A percentile compares a stretch with the other conserved stretches of the same genome.
phyloP scores from a whole-genome alignment of 2,329 filamentous ascomycete genomes.

The Colletotrichum lini region DNA sequence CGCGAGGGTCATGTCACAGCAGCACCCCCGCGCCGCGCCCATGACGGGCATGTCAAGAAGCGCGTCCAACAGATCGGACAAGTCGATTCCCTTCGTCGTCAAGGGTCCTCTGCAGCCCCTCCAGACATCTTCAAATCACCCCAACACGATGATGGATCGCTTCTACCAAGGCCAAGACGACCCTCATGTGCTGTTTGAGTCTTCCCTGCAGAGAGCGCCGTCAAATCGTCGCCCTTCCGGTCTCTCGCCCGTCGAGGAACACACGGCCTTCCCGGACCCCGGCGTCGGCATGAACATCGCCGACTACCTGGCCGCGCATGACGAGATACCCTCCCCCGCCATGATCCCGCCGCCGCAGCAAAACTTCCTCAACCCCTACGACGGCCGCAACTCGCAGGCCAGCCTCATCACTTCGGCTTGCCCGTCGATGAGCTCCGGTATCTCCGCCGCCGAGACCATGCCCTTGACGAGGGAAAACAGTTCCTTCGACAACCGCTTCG shows the following conservation, averaged over 20 bases:
- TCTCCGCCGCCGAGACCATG: conserved; percentile 55
- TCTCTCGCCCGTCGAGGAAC: conserved; percentile 56
- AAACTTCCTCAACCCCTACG: conserved; percentile 45
- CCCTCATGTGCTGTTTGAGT: conserved; percentile 44
- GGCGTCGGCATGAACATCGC: conserved; percentile 56
- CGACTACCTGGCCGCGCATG: conserved; percentile 54
- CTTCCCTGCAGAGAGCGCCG: conserved; percentile 47
- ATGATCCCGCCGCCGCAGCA: conserved; percentile 44
- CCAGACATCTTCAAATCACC: conserved; percentile 44
- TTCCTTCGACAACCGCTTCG: conserved; percentile 50
- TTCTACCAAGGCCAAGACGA: conserved; percentile 52
- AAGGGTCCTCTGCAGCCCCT: conserved; percentile 53
- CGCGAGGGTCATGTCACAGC: conserved; percentile 54
- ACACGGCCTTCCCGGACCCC: conserved; percentile 45
- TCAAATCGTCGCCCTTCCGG: conserved; percentile 46
- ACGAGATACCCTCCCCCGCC: conserved; percentile 47
- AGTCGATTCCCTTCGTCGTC: conserved; percentile 56
- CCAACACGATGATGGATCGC: conserved; percentile 48
- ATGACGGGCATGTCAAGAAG: conserved; percentile 51
- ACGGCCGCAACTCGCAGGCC: conserved; percentile 37
- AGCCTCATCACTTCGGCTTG: conserved; percentile 54
- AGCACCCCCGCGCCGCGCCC: conserved; percentile 42
- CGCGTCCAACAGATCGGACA: conserved; percentile 58
- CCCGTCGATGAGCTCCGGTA: conserved; percentile 60
- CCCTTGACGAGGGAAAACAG: conserved; percentile 62